Conservation (phyloP, 2,329 filamentous ascomycete species). For the Exophiala bonariae region DNA sequence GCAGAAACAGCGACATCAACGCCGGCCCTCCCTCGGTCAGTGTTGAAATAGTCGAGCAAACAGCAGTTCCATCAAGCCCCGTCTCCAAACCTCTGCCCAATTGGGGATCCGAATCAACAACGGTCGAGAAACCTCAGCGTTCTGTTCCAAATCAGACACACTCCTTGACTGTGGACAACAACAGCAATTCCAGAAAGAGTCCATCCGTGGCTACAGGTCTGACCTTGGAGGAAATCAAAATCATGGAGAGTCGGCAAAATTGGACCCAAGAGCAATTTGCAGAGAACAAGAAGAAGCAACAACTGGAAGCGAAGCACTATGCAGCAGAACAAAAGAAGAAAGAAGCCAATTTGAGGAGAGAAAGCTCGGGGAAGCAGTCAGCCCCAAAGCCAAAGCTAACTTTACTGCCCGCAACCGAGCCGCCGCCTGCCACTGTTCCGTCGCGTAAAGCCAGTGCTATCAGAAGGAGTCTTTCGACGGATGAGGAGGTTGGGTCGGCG, state of each 20-base stretch:
- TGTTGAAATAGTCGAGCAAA: no score
- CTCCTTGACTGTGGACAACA: slow-evolving; percentile 1
- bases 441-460: not conserved
- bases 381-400: slow-evolving; percentile 5
- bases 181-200: slow-evolving; percentile 9
- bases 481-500: no score
- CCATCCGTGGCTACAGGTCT: slow-evolving; percentile 14
- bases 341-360: slow-evolving; percentile 5
- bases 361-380: slow-evolving; percentile 2
- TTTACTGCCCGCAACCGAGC: slow-evolving; percentile 1
- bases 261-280: slow-evolving; percentile 23
- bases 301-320: slow-evolving; percentile 14
- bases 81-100: slow-evolving; percentile 9
- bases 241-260: slow-evolving; percentile 18
- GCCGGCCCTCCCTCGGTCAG: not conserved
- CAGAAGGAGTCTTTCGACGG: not conserved
- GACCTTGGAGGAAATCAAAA: slow-evolving; percentile 22
- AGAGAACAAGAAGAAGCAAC: slow-evolving; percentile 18
- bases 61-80: not conserved
- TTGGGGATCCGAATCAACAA: slow-evolving; percentile 7
- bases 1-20: not conserved
- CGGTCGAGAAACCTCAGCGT: not conserved
- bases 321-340: slow-evolving; percentile 7
- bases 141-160: not conserved
- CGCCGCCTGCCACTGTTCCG: not conserved